Conservation (phyloP, 2,329 filamentous ascomycete species). For the Phoma sp. region DNA sequence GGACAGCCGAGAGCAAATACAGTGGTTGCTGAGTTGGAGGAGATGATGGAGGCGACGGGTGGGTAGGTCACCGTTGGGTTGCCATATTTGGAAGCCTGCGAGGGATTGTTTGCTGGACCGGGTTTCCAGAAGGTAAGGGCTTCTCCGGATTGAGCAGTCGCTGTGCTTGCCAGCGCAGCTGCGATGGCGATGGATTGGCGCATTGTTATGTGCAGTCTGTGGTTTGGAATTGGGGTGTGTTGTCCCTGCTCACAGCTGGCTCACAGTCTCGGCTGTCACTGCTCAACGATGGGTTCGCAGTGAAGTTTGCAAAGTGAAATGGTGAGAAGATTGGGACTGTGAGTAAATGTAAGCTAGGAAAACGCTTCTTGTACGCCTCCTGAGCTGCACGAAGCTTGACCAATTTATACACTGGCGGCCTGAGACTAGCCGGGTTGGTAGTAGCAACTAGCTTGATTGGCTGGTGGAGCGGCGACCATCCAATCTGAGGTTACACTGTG, state of each 20-base stretch:
- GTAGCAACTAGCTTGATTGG: conserved; percentile 2
- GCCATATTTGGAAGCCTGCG: background rate
- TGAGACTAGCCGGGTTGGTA: background rate
- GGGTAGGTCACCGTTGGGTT: background rate
- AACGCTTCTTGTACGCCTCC: background rate
- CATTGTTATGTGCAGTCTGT: too few relatives aligned
- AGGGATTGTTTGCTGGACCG: conserved; percentile 1
- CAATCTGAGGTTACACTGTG: background rate
- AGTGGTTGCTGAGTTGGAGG: conserved; percentile 8
- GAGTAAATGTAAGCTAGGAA: background rate
- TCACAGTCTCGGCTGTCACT: too few relatives aligned
- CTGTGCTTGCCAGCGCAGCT: background rate
- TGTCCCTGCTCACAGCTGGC: too few relatives aligned
- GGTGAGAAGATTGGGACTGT: background rate
- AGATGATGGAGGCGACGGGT: conserved; percentile 11
- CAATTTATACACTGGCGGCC: background rate
- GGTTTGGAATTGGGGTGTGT: too few relatives aligned
- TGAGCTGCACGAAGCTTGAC: background rate
- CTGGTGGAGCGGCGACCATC: background rate
- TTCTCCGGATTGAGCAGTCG: background rate
- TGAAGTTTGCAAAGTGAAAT: too few relatives aligned
- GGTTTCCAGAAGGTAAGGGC: conserved; percentile 8
- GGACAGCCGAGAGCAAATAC: conserved; percentile 13
- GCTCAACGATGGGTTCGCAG: too few relatives aligned
- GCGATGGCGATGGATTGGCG: background rate